Base-by-base conservation (phyloP, 169 alveolate species). In the Babesia ovis region DNA sequence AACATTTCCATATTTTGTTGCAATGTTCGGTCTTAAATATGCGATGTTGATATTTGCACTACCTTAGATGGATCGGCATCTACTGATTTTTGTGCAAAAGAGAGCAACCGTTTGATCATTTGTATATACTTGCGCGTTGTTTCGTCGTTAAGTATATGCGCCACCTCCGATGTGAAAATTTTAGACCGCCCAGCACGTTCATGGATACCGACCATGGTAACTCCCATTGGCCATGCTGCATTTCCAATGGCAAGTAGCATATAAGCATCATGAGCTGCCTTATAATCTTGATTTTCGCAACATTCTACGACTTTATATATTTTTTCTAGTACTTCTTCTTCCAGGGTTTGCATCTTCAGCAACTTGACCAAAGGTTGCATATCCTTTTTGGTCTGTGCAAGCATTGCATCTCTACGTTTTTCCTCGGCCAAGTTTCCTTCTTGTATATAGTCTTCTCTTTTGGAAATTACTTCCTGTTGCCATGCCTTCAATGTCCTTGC, bases 211-310 rank as follows among this genome's bases (percentile, higher is more conserved):
- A 95, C 97, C 97, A 92, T 94, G 42, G 97, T 94, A 20, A 95
- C 97, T 12, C 98, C 98, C 96, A 86, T 86, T 25, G 97, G 98
- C 98, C 98, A 95, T 6, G 98, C 96, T n/a, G 98, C 97, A 84
- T 94, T 94, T 18, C 98, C 98, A 43, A 95, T 95, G 57, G 97
- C 95, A 42, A 95, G 95, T 31, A 89, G 83, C 77, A 93, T 84
- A 83, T 93, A 77, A 23, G 80, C 73, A 23, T 66, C 81, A 22
- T 77, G 81, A 18, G 86, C 86, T 31, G 51, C 72, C 37, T 58
- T 43, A 25, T 50, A 77, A 2, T 77, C 68, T 12, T 60, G 46
- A 23, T 23, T 56, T 12, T 67, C 72, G 32, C 79, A 68, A 20
- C 67, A 67, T 22, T 54, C 72, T 6, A 77, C 74, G 0, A 77